Evolutionary conservation across 768 basidiomycete species (phyloP), one percentile per base, ranked within the genome.

Genomic region (Trametes maxima): DNA sequence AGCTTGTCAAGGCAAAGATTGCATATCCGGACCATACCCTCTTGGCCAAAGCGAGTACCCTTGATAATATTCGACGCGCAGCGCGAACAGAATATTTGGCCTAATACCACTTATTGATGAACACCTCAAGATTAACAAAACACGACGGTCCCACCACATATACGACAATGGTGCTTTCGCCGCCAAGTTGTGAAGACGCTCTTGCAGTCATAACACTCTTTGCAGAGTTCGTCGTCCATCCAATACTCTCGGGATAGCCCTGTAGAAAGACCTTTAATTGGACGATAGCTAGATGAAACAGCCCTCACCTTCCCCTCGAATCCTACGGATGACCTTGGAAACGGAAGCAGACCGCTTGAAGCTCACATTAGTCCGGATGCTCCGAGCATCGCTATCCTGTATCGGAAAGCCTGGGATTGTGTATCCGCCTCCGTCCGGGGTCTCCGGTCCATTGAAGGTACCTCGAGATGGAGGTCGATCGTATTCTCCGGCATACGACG

Each of bases 21-120:
- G 76, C 97, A 99, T 10, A 97, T 90, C 57, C 97, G 86, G 53
- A 99, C 84, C 85, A 92, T 92, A n/a, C 94, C 94, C 54, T 96
- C 90, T 62, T 94, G 89, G 4, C 95, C 95, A 69, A 97, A 98
- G 7, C 95, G 87, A 13, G 87, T 82, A 16, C 94, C 95, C 66
- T 95, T 95, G 74, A 98, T 95, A 66, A 97, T 90, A 68, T 97
- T 96, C 33, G 94, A 95, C 2, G 97, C 95, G 73, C 97, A 99
- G 10, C 94, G 86, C 35, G 93, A 94, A 74, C 97, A 99, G 72
- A 98, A 99, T 72, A 99, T 95, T 74, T 97, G 95, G 35, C 95
- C 95, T 90, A 62, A n/a, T 48, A 21, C 56, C 33, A 39, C 24
- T 2, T 51, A 39, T 25, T 51, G 19, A 46, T 28, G 19, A 3